These are phyloP conservation scores for Aspergillus costaricaensis DNA, from an alignment of 2,329 filamentous ascomycete species.

Conservation along the genomic window DNA sequence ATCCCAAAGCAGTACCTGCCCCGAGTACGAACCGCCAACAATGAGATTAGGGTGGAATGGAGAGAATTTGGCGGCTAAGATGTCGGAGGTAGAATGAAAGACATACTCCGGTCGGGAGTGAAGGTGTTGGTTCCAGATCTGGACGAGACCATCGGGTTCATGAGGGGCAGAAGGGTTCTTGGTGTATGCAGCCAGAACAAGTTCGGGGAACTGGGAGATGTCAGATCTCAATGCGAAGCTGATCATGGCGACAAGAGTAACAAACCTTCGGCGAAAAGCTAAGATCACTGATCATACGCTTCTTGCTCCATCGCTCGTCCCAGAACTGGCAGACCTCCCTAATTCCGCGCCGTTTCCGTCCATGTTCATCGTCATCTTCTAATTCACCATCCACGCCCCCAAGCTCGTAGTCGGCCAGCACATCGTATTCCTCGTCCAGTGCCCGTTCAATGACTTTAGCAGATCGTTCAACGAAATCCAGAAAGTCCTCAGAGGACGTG, in stretches of 20 bases:
- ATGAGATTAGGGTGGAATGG: slow-evolving; percentile 97
- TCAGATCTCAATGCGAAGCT: neutral
- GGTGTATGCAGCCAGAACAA: slow-evolving; percentile 91
- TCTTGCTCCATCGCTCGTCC: slow-evolving; percentile 94
- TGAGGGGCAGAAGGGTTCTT: slow-evolving; percentile 95
- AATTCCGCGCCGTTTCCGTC: slow-evolving; percentile 47
- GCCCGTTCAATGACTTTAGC: slow-evolving; percentile 97
- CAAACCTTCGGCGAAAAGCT: slow-evolving; percentile 86
- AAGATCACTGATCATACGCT: slow-evolving; percentile 93
- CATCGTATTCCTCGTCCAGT: slow-evolving; percentile 92
- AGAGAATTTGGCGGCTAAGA: slow-evolving; percentile 95
- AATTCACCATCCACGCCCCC: slow-evolving; percentile 70
- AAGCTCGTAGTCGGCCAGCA: slow-evolving; percentile 89
- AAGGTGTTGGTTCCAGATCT: slow-evolving; percentile 96
- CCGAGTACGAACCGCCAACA: slow-evolving; percentile 92
- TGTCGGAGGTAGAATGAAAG: slow-evolving; percentile 94
- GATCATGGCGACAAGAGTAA: neutral
- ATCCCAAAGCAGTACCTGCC: slow-evolving; percentile 96
- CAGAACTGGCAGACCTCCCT: slow-evolving; percentile 92
- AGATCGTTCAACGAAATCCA: slow-evolving; percentile 91
- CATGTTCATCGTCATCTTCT: slow-evolving; percentile 72
- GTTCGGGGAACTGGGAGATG: slow-evolving; percentile 69
- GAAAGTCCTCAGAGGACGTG: slow-evolving; percentile 87
- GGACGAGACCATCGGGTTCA: slow-evolving; percentile 88
- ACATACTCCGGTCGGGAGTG: slow-evolving; percentile 94